These are phyloP conservation scores for Leptosphaerulina australis DNA, from an alignment of 2,329 filamentous ascomycete genomes.

Conservation along the genomic window DNA sequence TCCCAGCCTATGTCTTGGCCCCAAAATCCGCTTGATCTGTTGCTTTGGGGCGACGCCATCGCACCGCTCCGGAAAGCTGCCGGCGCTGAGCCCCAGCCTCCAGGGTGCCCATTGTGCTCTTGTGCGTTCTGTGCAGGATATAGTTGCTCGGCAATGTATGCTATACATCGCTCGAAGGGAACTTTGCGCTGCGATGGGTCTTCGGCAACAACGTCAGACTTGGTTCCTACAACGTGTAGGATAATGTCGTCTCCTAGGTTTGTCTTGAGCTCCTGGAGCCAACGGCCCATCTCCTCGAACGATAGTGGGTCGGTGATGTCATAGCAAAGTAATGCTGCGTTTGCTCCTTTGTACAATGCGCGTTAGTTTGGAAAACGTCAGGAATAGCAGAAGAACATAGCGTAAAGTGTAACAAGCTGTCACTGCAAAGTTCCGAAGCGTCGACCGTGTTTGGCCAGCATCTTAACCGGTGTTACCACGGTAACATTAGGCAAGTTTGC, in stretches of 20 bases:
- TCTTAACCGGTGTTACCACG: conserved; percentile 4
- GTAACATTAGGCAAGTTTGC: conserved; percentile 6
- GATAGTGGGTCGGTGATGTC: conserved; percentile 86
- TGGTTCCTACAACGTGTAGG: conserved; percentile 87
- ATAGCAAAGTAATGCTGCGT: conserved; percentile 93
- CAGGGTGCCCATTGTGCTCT: conserved; percentile 26
- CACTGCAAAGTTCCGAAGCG: conserved; percentile 1
- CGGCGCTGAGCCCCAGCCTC: conserved; percentile 34
- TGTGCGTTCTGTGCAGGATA: conserved; percentile 65
- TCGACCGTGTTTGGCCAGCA: conserved; percentile 18
- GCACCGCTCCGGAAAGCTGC: conserved; percentile 51
- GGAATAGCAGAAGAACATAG: neutral
- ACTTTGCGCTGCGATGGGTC: conserved; percentile 82
- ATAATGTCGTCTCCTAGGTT: conserved; percentile 80
- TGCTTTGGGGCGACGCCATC: conserved; percentile 55
- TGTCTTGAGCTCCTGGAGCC: conserved; percentile 82
- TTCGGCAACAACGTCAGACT: conserved; percentile 80
- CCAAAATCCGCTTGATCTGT: conserved; percentile 77
- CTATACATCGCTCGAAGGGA: conserved; percentile 93
- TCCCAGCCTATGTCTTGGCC: conserved; percentile 94
- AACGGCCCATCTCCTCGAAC: conserved; percentile 90
- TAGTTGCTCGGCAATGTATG: conserved; percentile 91
- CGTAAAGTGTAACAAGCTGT: conserved; percentile 6
- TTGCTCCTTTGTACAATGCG: conserved; percentile 65
- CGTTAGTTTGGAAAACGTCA: neutral